A percentile compares a stretch with the other conserved stretches of the same genome.
phyloP scores from a whole-genome alignment of 306 rosid genomes.

The Heteromeles arbutifolia region DNA sequence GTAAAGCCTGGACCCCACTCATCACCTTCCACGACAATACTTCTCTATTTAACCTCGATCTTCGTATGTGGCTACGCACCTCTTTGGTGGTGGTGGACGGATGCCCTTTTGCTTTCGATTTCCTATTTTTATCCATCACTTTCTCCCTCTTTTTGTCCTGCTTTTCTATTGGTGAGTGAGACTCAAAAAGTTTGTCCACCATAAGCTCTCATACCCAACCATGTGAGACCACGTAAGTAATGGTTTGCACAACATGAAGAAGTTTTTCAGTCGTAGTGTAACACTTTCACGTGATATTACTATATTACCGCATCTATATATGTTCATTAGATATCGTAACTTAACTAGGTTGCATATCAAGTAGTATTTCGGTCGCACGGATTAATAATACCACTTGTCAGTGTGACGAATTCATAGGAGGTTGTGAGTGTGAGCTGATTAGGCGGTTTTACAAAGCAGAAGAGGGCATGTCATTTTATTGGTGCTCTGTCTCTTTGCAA shows the following conservation, averaged over 20 bases:
- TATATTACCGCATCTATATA: too few species aligned
- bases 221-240: background rate
- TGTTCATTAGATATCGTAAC: background rate
- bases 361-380: too few species aligned
- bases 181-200: background rate
- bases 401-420: background rate
- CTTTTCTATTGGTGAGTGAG: background rate
- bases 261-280: background rate
- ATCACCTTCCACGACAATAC: slow-evolving; percentile 7
- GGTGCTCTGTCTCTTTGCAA: background rate
- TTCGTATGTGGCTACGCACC: slow-evolving; percentile 39
- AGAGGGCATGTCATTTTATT: background rate
- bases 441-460: background rate
- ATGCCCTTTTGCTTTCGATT: slow-evolving; percentile 7
- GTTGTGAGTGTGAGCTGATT: background rate
- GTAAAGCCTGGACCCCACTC: slow-evolving; percentile 42
- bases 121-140: background rate
- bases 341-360: background rate
- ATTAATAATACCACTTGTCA: background rate
- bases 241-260: background rate
- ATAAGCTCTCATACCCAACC: background rate
- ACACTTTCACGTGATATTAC: too few species aligned
- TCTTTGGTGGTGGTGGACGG: slow-evolving; percentile 33
- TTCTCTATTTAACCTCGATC: slow-evolving; percentile 26
- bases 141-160: background rate